phyloP scores from a whole-genome alignment of 345 rosid genomes.

The Cardamine chenopodiifolia region DNA sequence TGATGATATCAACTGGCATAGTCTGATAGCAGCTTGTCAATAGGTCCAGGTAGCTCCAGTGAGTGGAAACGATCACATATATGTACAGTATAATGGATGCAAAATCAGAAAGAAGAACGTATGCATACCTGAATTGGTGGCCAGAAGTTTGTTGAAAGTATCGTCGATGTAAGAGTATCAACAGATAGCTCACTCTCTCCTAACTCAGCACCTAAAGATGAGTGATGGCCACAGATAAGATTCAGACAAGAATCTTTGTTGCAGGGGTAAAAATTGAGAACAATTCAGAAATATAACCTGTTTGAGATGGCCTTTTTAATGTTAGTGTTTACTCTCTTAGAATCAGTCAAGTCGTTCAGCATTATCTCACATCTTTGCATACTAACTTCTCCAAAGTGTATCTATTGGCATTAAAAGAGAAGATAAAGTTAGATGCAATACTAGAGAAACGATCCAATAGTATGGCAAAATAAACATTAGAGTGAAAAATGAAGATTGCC shows the following conservation, averaged over 20 bases:
- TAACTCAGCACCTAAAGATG: slow-evolving; percentile 48
- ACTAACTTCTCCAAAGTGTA: slow-evolving; percentile 95
- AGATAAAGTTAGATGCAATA: slow-evolving; percentile 17
- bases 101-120: slow-evolving; percentile 5
- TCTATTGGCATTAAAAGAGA: slow-evolving; percentile 48
- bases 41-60: slow-evolving; percentile 66
- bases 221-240: slow-evolving; percentile 19
- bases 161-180: slow-evolving; percentile 74
- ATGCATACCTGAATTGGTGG: slow-evolving; percentile 85
- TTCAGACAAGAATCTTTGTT: slow-evolving; percentile 20
- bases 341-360: slow-evolving; percentile 95
- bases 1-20: slow-evolving; percentile 82
- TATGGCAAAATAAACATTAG: slow-evolving; percentile 2
- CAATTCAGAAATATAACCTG: slow-evolving; percentile 46
- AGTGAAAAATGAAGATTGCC: slow-evolving; percentile 47
- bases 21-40: slow-evolving; percentile 77
- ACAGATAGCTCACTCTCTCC: slow-evolving; percentile 54
- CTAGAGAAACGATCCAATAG: neutral
- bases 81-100: neutral
- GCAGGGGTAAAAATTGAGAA: slow-evolving; percentile 4
- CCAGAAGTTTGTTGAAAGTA: slow-evolving; percentile 95
- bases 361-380: slow-evolving; percentile 98
- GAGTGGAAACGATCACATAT: neutral
- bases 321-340: slow-evolving; percentile 89
- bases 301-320: slow-evolving; percentile 68